These are phyloP conservation scores for Fusarium nisikadoi DNA, from an alignment of 2,329 filamentous ascomycete species.

Conservation along the genomic window DNA sequence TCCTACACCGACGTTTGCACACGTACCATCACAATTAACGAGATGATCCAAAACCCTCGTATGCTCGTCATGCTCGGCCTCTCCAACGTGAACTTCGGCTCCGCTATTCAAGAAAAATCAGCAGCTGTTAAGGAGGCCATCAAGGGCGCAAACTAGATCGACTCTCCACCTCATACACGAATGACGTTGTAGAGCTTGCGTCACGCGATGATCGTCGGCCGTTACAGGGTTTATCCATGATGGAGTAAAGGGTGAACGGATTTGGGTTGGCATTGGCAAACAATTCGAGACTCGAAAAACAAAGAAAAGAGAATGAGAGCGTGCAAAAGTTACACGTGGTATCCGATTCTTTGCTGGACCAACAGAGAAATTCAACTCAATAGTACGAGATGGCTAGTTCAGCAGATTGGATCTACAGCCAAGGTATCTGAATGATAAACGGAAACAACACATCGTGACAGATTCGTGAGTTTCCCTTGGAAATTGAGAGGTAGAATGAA, in stretches of 20 bases:
- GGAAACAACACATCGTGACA: neutral
- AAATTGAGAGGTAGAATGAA: neutral
- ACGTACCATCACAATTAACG: constrained; percentile 46
- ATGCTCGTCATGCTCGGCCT: constrained; percentile 50
- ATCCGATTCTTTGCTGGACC: neutral
- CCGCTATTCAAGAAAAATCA: constrained; percentile 42
- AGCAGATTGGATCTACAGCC: neutral
- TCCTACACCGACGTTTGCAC: constrained; percentile 47
- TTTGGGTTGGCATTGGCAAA: neutral
- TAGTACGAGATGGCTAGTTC: neutral
- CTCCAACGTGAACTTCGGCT: constrained; percentile 44
- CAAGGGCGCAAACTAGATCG: neutral
- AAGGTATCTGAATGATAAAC: neutral
- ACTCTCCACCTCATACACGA: neutral
- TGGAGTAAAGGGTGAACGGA: neutral
- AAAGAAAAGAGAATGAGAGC: neutral
- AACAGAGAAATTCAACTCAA: neutral
- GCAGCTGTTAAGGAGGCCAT: constrained; percentile 41
- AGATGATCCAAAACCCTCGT: constrained; percentile 46
- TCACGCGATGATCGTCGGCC: constrained; percentile 12
- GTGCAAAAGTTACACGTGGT: neutral
- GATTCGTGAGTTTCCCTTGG: neutral
- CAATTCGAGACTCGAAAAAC: neutral
- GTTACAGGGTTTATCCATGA: constrained; percentile 3
- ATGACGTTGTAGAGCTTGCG: constrained; percentile 24